Evolutionary conservation across 768 basidiomycete genomes (phyloP), one percentile per base, ranked within the genome.

Genomic region (Podaxis rugospora): DNA sequence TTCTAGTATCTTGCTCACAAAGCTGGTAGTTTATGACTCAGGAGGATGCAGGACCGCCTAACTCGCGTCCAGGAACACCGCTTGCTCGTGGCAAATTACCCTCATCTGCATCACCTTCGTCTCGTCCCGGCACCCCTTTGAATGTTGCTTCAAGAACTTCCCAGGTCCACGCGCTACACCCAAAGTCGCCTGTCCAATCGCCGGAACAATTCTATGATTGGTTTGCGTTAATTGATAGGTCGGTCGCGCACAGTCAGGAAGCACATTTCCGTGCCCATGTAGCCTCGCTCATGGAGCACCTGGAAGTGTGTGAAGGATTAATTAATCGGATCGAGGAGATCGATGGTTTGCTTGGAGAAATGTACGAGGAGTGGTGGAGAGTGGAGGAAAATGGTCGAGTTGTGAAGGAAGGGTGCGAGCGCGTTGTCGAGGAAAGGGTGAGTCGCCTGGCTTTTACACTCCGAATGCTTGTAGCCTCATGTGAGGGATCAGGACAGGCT

Each of bases 201-300:
- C 89, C 95, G 1, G 93, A 98, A 67, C 94, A 98, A 66, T 96
- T 99, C 74, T 93, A 95, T 70, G 96, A 98, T 75, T 97, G 95
- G 89, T 96, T 95, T 72, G 81, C 92, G 3, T 80, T 90, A 42
- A 87, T 99, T 56, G 95, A 97, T 65, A 82, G 90, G 14, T 90
- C 90, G 2, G 92, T 97, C 39, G 90, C 94, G 6, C 93, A 94
- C 67, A 91, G 91, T 62, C 96, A 98, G 68, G 96, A 98, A 68
- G 86, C 93, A 4, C 89, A 95, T 69, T 98, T 97, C 71, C 83
- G 93, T 25, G 86, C 87, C 0, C 92, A 98, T 72, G 83, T 95
- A 18, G 84, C 85, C 10, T 85, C 83, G 63, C 84, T 98, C 13
- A 79, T 85, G 2, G 84, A 83, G 36, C 90, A 97, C 70, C 75